Evolutionary conservation across 192 early-diverging fungal species (phyloP), one percentile per base, ranked within the genome.

Genomic region (Umbelopsis ramanniana): DNA sequence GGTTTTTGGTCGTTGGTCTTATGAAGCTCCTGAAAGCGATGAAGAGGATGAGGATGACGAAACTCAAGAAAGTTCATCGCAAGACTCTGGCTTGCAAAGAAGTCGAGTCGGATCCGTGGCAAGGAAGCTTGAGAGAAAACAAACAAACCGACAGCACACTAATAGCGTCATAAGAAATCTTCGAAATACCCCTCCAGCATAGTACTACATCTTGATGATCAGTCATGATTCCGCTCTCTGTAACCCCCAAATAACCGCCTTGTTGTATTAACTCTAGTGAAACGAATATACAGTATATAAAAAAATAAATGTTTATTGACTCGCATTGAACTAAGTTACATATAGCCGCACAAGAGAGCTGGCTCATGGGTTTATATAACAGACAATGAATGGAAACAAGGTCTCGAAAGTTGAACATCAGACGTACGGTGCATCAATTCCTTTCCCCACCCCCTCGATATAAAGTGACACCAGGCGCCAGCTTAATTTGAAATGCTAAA

Each of bases 11-110:
- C 57, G 57, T 37, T 63, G 57, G 57, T 35, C 15, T 37, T 63
- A 63, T 37, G 15, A 63, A 37, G 57, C 23, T 14, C 57, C 57
- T 19, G 57, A 63, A 12, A 35, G 33, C 12, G 33, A 37, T 4
- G 57, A 63, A 17, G 57, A 63, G 15, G 57, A 63, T 63, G 57
- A 63, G 4, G 57, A 63, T 29, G 57, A 63, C 15, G 19, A 50
- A 50, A 15, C 48, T 17, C 19, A 1, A n/a, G 48, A 17, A 1
- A 43, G 11, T 12, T 50, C 48, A 15, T 21, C 48, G 1, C 15
- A 21, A 6, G 48, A 50, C 15, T 17, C 19, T 21, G n/a, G n/a
- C 17, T 6, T 21, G 15, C 48, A 21, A 50, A 50, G 57, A 63
- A 63, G 33, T 9, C 29, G 19, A 14, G 17, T 14, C 0, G 35